These are phyloP conservation scores for Pseudoscleropodium purum DNA, from an alignment of 225 moss, liverwort and hornwort genomes.

Conservation along the genomic window DNA sequence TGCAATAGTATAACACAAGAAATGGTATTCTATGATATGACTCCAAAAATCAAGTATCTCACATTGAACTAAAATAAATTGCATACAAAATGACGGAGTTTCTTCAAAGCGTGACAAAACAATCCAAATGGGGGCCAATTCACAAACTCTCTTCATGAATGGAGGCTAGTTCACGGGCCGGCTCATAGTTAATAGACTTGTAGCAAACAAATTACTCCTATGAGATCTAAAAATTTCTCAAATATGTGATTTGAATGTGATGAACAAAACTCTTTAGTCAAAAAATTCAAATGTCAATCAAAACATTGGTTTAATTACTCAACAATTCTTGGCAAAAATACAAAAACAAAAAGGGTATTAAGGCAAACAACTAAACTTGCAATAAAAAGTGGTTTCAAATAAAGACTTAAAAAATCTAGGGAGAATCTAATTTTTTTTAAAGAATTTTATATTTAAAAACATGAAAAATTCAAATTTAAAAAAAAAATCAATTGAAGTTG, in stretches of 20 bases:
- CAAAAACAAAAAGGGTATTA: accelerated
- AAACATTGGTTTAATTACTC: neutral
- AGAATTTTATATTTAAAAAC: neutral
- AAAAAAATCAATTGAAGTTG: neutral
- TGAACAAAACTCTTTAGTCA: neutral
- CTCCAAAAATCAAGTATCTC: neutral
- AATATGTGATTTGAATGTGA: neutral
- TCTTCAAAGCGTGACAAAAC: neutral
- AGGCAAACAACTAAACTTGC: neutral
- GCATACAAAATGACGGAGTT: neutral
- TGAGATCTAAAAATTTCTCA: neutral
- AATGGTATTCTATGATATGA: neutral
- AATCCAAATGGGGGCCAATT: neutral
- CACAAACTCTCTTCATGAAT: neutral
- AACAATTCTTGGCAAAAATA: neutral
- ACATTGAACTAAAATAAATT: neutral
- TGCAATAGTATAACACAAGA: neutral
- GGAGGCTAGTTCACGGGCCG: accelerated
- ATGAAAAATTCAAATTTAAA: neutral
- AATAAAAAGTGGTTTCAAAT: neutral
- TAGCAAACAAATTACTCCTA: neutral
- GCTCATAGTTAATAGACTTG: neutral
- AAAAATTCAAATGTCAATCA: neutral
- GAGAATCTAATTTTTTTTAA: neutral
- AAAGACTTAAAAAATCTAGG: accelerated